These are phyloP conservation scores for Gossypium herbaceum DNA, from an alignment of 345 rosid genomes.

Conservation along the genomic window DNA sequence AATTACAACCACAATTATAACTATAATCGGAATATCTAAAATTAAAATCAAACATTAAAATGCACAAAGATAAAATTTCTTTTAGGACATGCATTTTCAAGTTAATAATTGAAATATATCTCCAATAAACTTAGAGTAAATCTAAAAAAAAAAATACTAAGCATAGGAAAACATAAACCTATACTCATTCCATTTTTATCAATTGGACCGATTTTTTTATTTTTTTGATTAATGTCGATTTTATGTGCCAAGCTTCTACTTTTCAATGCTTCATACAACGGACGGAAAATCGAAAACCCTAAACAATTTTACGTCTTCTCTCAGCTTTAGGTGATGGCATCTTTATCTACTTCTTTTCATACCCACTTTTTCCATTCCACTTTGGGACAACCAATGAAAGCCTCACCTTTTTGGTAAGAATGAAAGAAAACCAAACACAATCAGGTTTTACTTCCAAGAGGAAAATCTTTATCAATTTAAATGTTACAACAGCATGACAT, in stretches of 20 bases:
- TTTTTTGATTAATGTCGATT: neutral
- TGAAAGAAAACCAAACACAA: neutral
- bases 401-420: neutral
- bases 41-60: no score
- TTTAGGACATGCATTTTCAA: no score
- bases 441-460: neutral
- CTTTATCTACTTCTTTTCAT: slow-evolving; percentile 4
- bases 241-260: neutral
- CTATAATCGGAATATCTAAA: no score
- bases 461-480: slow-evolving; percentile 1
- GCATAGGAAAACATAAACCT: no score
- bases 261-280: no score
- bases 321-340: slow-evolving; percentile 5
- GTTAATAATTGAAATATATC: no score
- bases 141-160: no score
- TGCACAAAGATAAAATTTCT: no score
- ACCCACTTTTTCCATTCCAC: neutral
- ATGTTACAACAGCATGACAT: neutral
- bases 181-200: no score
- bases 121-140: no score
- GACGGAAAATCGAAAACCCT: neutral
- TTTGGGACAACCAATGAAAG: slow-evolving; percentile 11
- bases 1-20: no score
- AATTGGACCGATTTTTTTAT: no score
- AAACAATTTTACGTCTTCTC: neutral